A percentile compares a stretch with the other conserved stretches of the same genome.
These are phyloP conservation scores for Lactarius trivialis DNA, from an alignment of 768 basidiomycete species.

Conservation along the genomic window DNA sequence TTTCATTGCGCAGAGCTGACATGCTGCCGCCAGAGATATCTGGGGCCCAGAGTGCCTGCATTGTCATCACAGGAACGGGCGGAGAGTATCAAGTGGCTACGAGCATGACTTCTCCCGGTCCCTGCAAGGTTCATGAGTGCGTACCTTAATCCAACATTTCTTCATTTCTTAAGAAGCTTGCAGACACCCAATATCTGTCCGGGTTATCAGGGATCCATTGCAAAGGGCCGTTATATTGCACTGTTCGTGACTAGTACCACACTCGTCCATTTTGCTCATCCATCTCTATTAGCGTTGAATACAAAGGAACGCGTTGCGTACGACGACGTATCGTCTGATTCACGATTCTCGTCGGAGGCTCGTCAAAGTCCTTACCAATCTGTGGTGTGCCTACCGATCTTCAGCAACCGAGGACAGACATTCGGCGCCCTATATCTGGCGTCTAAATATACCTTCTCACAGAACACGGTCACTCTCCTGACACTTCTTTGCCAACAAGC, in stretches of 20 bases:
- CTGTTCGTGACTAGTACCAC: conserved; percentile 35
- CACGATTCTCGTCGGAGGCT: conserved; percentile 64
- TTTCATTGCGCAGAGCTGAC: neutral
- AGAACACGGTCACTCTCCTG: conserved; percentile 52
- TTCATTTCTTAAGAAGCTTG: neutral
- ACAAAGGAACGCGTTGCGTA: conserved; percentile 55
- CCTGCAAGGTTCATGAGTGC: conserved; percentile 64
- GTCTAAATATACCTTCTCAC: conserved; percentile 58
- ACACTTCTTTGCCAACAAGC: conserved; percentile 68
- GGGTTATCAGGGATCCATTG: conserved; percentile 52
- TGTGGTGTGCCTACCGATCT: conserved; percentile 63
- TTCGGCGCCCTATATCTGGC: conserved; percentile 66
- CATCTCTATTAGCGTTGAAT: conserved; percentile 45
- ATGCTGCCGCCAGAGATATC: conserved; percentile 43
- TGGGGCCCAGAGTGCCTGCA: conserved; percentile 59
- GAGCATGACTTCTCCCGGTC: conserved; percentile 51
- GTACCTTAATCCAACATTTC: conserved; percentile 24
- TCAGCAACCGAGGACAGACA: conserved; percentile 69
- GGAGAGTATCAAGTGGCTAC: conserved; percentile 69
- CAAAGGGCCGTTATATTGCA: conserved; percentile 63
- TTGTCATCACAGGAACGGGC: conserved; percentile 61
- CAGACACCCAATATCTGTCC: conserved; percentile 56
- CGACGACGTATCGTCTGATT: conserved; percentile 56
- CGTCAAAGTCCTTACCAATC: conserved; percentile 53
- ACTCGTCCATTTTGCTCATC: neutral